Conservation (phyloP, 176 grass and related monocot species). For the Musa itinerans region DNA sequence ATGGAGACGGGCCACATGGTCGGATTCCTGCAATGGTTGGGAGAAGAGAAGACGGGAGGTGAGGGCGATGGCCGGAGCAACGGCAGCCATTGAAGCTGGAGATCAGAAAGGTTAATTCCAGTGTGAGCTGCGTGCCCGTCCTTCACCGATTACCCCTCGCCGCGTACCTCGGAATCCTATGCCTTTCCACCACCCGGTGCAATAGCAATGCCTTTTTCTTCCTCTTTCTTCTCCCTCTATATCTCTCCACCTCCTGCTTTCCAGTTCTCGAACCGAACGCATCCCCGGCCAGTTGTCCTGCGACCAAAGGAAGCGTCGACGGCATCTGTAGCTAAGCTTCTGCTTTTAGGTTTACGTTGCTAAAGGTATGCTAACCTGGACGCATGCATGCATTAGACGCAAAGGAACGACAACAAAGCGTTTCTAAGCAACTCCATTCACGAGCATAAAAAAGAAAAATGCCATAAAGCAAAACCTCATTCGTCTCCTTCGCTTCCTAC, state of each 20-base stretch:
- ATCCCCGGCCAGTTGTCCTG: neutral
- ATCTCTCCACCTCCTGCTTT: too few relatives aligned
- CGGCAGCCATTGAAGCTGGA: constrained; percentile 6
- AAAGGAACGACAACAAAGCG: too few relatives aligned
- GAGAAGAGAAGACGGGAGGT: neutral
- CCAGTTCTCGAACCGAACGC: neutral
- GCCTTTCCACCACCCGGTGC: neutral
- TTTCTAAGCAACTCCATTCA: too few relatives aligned
- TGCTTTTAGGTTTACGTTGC: too few relatives aligned
- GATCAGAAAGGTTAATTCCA: neutral
- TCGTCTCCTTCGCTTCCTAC: too few relatives aligned
- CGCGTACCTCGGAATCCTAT: constrained; percentile 8
- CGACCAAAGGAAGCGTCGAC: neutral
- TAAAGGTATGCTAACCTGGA: neutral
- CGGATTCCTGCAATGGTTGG: neutral
- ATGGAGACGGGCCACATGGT: neutral
- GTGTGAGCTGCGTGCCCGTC: neutral
- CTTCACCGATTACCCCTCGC: constrained; percentile 18
- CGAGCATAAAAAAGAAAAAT: too few relatives aligned
- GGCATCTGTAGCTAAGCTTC: neutral
- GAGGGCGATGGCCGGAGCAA: neutral
- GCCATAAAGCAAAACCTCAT: too few relatives aligned
- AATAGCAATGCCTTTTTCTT: neutral
- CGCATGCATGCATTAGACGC: neutral
- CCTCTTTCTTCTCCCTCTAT: neutral